Percentiles rank a stretch among this genome's conserved stretches.
phyloP scores from a whole-genome alignment of 768 basidiomycete genomes.

The Boletus patriciae region DNA sequence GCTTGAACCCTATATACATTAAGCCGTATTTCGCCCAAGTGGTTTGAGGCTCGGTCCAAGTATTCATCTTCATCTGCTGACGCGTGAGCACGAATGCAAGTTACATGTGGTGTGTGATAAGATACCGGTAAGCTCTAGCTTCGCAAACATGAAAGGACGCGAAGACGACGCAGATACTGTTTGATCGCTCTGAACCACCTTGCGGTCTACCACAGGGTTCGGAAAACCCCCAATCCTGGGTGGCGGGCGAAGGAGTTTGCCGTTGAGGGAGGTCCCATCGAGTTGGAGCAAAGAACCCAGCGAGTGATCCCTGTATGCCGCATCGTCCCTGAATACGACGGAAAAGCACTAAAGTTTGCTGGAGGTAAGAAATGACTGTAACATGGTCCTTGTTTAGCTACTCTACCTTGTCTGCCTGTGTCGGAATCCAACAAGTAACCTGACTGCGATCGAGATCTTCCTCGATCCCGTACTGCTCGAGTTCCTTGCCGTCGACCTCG shows the following conservation, averaged over 20 bases:
- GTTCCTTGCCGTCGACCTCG: constrained; percentile 27
- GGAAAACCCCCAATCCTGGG: not conserved
- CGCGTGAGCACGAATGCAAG: constrained; percentile 3
- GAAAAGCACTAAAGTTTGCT: constrained; percentile 24
- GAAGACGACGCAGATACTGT: constrained; percentile 14
- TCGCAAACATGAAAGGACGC: constrained; percentile 28
- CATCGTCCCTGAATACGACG: constrained; percentile 21
- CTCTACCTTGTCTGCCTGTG: constrained; percentile 29
- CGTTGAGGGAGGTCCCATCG: constrained; percentile 17
- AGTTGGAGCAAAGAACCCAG: constrained; percentile 12
- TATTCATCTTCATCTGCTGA: constrained; percentile 30
- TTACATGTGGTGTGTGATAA: not conserved
- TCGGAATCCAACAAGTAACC: constrained; percentile 32
- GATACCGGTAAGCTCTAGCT: constrained; percentile 31
- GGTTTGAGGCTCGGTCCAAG: constrained; percentile 9
- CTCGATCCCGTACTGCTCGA: constrained; percentile 29
- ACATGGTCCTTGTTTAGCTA: not conserved
- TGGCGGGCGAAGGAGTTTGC: constrained; percentile 7
- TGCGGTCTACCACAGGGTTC: constrained; percentile 1
- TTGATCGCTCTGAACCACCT: not conserved
- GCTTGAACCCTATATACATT: constrained; percentile 3
- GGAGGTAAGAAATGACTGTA: constrained; percentile 4
- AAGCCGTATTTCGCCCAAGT: constrained; percentile 25
- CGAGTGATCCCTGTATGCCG: not conserved
- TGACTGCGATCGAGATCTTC: constrained; percentile 8